phyloP scores from a whole-genome alignment of 2,329 filamentous ascomycete genomes.

The Aspergillus sp. region DNA sequence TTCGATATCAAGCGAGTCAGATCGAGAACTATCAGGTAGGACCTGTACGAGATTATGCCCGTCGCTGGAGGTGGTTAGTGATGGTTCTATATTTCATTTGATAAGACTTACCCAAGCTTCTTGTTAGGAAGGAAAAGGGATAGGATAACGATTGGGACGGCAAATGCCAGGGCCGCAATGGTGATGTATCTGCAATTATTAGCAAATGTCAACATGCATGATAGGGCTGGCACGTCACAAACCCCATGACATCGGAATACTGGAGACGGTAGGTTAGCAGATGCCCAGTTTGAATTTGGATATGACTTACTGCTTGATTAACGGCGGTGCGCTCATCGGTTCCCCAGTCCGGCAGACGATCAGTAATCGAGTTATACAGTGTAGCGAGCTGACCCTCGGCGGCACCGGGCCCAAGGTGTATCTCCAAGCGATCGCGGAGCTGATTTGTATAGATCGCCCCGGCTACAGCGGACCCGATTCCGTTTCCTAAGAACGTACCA shows the following conservation, averaged over 20 bases:
- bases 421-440: conserved; percentile 39
- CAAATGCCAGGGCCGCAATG: conserved; percentile 29
- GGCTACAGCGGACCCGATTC: conserved; percentile 42
- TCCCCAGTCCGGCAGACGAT: conserved; percentile 42
- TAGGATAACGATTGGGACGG: conserved; percentile 27
- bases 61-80: conserved; percentile 13
- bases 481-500: conserved; percentile 41
- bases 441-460: conserved; percentile 54
- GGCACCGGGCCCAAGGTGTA: conserved; percentile 36
- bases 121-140: conserved; percentile 29
- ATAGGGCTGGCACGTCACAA: neutral
- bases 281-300: neutral
- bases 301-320: conserved; percentile 36
- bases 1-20: conserved; percentile 6
- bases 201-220: neutral
- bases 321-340: conserved; percentile 43
- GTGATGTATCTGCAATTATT: conserved; percentile 27
- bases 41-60: conserved; percentile 22
- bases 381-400: conserved; percentile 33
- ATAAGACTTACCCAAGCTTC: conserved; percentile 23
- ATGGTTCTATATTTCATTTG: neutral
- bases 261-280: conserved; percentile 12
- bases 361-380: conserved; percentile 50
- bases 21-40: neutral
- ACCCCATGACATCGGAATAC: conserved; percentile 34